Base-by-base conservation (phyloP, 305 asterid genomes). In the Solanum aculeatissimum region DNA sequence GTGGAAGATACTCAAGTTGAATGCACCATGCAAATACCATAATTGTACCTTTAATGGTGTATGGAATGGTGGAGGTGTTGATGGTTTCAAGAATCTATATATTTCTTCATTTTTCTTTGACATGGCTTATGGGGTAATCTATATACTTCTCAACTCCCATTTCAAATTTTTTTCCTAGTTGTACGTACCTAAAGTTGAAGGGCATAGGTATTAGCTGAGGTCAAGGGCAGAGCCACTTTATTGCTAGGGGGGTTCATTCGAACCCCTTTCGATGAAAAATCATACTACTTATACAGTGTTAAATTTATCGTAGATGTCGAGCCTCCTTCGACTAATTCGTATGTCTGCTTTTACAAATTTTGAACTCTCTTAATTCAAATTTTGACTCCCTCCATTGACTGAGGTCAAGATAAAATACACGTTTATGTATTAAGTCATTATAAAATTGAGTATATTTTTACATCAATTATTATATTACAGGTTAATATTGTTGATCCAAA, bases 1-100 rank as follows among this genome's bases (percentile, higher is more conserved):
- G 3, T 42, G 72, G 55, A 89, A 87, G 80, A 25, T 58, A 14
- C 87, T 92, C 14, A 83, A 84, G 0, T 5, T 86, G 15, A 84
- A 87, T 9, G 91, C 90, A 6, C 82, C 90, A 0, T 91, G 95
- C 84, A 9, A 86, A 10, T 84, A 87, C 71, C 40, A 18, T 21
- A 85, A 85, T 4, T 91, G 94, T 88, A 54, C 93, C 0, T 90
- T 92, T 84, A 80, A 91, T 38, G 92, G 95, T 13, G 77, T 85
- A 0, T 90, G 95, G 95, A 92, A 74, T 83, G 94, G 95, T 21
- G 94, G 93, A 11, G 92, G 94, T 12, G 93, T 92, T 15, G 90
- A 57, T 4, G 94, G 92, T 18, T n/a, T 55, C 84, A 70, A 89
- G 3, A 89, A 85, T 83, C 54, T 92, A 21, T 91, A 90, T 47